Conservation (phyloP, 2,329 filamentous ascomycete species). For the Epichloe brachyelytri region DNA sequence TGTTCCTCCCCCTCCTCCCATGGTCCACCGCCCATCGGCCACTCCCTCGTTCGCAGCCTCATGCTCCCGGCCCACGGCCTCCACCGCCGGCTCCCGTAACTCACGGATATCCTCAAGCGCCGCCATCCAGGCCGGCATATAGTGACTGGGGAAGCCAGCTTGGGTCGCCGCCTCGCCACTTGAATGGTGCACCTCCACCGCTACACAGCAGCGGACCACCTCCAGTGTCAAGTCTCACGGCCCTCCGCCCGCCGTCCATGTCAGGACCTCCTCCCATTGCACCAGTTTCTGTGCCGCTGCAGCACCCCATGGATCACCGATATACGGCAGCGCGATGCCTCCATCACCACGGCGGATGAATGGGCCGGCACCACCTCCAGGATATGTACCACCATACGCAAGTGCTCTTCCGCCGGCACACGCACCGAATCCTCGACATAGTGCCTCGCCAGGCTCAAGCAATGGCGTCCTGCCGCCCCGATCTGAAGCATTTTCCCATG, state of each 20-base stretch:
- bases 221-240: slow-evolving; percentile 23
- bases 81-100: slow-evolving; percentile 7
- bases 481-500: slow-evolving; percentile 26
- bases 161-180: slow-evolving; percentile 32
- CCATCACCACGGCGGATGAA: slow-evolving; percentile 34
- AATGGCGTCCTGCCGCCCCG: slow-evolving; percentile 23
- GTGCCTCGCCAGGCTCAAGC: slow-evolving; percentile 18
- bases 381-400: slow-evolving; percentile 27
- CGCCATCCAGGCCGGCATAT: slow-evolving; percentile 16
- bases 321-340: slow-evolving; percentile 31
- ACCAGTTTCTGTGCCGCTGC: slow-evolving; percentile 28
- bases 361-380: slow-evolving; percentile 27
- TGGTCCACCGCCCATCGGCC: slow-evolving; percentile 4
- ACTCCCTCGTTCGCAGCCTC: slow-evolving; percentile 11
- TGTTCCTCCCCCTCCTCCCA: slow-evolving; percentile 13
- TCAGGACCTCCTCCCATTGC: slow-evolving; percentile 28
- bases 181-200: slow-evolving; percentile 34
- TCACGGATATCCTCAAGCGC: slow-evolving; percentile 16
- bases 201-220: slow-evolving; percentile 17
- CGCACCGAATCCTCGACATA: slow-evolving; percentile 13
- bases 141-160: slow-evolving; percentile 40
- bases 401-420: slow-evolving; percentile 13
- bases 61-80: slow-evolving; percentile 16
- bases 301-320: slow-evolving; percentile 19
- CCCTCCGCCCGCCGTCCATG: slow-evolving; percentile 37